Base-by-base conservation (phyloP, 768 basidiomycete genomes). In the Xerocomus potaroensis region DNA sequence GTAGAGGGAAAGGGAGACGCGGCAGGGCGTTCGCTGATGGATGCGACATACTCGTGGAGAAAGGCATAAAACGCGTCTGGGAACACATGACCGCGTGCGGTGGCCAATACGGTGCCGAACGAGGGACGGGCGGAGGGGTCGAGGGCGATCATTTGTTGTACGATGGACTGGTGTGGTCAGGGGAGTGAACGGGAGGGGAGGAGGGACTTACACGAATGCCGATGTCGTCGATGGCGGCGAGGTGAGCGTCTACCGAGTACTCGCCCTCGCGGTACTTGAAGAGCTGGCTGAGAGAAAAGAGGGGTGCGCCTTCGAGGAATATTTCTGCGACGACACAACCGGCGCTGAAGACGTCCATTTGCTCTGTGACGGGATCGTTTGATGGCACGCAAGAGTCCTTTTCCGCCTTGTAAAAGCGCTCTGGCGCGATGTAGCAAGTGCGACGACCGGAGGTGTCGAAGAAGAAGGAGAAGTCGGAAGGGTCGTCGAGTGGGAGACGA, bases 261-360 rank as follows among this genome's bases (percentile, higher is more conserved):
- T 92, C 87, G 7, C 91, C 91, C 53, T 89, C 84, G 30, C 92
- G 71, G 59, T 94, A 99, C 65, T 93, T 92, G 77, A 90, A 97
- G 46, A 99, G 70, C 61, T 97, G 94, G 63, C 91, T 92, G 40
- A 99, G 75, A 1, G 88, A 91, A 71, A 98, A 98, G 43, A 96
- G 74, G 3, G 88, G 88, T 0, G 89, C 84, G 2, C 96, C 96
- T 61, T 99, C 96, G 49, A 93, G 73, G 71, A 96, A 98, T 51
- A 99, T 75, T 66, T 99, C 96, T 1, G 93, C 91, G 29, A 98
- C 79, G 12, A 97, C 93, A 63, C 95, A 97, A 19, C 96, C 96
- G 1, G 79, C 79, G 53, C 92, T 91, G 60, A 98, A 99, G 41
- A 93, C 87, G 63, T 99, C 96, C 96, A 99, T 99, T 4, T 87